phyloP scores from a whole-genome alignment of 2,329 filamentous ascomycete species.

The Ceratocystiopsis sp. region DNA sequence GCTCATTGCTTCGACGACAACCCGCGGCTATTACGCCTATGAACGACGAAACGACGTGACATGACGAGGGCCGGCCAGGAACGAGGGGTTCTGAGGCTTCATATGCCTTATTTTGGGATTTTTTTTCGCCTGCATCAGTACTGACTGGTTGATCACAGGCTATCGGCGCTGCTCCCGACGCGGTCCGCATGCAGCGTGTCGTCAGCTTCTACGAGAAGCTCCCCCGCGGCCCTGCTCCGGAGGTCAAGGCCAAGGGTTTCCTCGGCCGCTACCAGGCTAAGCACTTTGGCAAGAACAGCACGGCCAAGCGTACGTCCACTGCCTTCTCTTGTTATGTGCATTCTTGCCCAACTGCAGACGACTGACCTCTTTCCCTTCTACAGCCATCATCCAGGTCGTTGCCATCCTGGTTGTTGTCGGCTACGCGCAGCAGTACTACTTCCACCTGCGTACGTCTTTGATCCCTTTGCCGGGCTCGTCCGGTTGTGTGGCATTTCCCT shows the following conservation, averaged over 20 bases:
- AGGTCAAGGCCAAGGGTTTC: slow-evolving; percentile 64
- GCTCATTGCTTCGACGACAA: no score
- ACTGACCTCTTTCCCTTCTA: background rate
- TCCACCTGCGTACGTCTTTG: slow-evolving; percentile 76
- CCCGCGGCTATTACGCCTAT: background rate
- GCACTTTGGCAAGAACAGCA: slow-evolving; percentile 93
- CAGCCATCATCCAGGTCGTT: slow-evolving; percentile 81
- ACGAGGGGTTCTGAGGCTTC: no score
- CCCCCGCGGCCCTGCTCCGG: slow-evolving; percentile 77
- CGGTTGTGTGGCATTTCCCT: no score
- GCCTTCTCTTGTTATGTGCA: background rate
- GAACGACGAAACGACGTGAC: no score
- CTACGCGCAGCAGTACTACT: slow-evolving; percentile 99
- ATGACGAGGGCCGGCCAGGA: no score
- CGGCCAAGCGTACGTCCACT: slow-evolving; percentile 60
- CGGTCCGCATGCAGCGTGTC: slow-evolving; percentile 91
- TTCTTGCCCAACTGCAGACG: background rate
- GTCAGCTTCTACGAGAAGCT: slow-evolving; percentile 99
- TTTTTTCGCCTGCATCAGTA: no score
- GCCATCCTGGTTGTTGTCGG: slow-evolving; percentile 62
- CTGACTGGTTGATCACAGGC: slow-evolving; percentile 37
- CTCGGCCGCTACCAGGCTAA: slow-evolving; percentile 69
- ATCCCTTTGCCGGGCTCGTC: no score
- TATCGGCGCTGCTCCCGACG: slow-evolving; percentile 88
- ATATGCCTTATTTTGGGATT: no score